phyloP scores from a whole-genome alignment of 495 filamentous ascomycete genomes.

The Thozetella sp. region DNA sequence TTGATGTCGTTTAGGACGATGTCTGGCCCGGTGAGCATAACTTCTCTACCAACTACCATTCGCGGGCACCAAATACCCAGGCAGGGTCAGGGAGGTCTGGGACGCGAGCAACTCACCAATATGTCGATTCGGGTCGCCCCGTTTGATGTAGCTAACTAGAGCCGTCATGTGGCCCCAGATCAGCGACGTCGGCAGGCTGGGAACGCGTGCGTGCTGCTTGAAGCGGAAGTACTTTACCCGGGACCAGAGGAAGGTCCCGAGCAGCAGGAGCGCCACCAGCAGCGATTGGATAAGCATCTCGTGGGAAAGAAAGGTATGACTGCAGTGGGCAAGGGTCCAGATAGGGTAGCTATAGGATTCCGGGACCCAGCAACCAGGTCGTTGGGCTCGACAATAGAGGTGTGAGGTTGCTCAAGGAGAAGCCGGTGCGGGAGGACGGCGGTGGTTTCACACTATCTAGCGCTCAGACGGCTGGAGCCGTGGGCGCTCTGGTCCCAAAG shows the following conservation, averaged over 20 bases:
- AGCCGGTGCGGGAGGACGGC: no score
- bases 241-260: conserved; percentile 18
- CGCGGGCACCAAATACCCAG: not conserved
- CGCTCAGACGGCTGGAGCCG: no score
- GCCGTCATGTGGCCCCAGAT: conserved; percentile 31
- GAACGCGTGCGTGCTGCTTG: conserved; percentile 27
- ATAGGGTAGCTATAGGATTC: not conserved
- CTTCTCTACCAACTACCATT: not conserved
- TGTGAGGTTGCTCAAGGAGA: no score
- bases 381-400: no score
- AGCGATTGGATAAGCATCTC: not conserved
- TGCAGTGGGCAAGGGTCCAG: not conserved
- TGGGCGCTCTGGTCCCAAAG: no score
- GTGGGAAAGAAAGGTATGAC: no score
- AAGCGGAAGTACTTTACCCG: conserved; percentile 18
- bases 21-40: conserved; percentile 12
- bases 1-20: conserved; percentile 17
- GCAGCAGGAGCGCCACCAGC: conserved; percentile 8
- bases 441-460: no score
- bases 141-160: conserved; percentile 16
- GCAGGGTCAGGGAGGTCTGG: not conserved
- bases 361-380: not conserved
- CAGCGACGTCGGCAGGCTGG: conserved; percentile 24
- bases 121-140: conserved; percentile 15
- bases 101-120: conserved; percentile 13